Evolutionary conservation across 345 rosid species (phyloP), one percentile per base, ranked within the genome.

Genomic region (Pugionium cornutum): DNA sequence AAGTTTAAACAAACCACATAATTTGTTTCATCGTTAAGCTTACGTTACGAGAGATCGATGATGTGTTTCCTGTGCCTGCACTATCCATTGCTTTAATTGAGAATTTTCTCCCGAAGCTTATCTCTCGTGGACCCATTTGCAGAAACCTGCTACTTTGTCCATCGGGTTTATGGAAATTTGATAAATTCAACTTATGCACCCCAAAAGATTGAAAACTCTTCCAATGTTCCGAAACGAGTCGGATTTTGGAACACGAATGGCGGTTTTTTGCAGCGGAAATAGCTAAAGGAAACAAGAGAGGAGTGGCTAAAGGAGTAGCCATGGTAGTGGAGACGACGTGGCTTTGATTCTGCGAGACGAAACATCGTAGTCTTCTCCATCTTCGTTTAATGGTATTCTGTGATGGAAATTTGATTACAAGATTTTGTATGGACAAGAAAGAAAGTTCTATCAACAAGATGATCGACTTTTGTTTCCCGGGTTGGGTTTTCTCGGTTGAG

Each of bases 11-110:
- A 57, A 55, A 31, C 25, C 48, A 7, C 30, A 9, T 9, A 42
- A 45, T 5, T 0, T 33, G 18, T 46, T 52, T 33, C 6, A 41
- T 39, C 10, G 3, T 2, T 18, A 53, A 6, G 54, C 80, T 43
- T 54, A 85, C 97, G 30, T 62, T 76, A 45, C 76, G 68, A 59
- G 91, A 74, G 41, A 83, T 41, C 1, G 89, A 68, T 68, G 92
- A 62, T 33, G 83, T 37, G 63, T 46, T 79, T 39, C 84, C 83
- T 32, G 75, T 45, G 1, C 68, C 86, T 10, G 81, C 64, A 47
- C 80, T 72, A 50, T 80, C 77, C 58, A 40, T 27, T 0, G 96
- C 84, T 27, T 82, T 72, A 57, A 56, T 47, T 49, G 66, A 69
- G 53, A 81, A 27, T 4, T 44, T 70, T 53, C 88, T 67, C 11